Evolutionary conservation across 2,329 filamentous ascomycete genomes (phyloP).

Genomic region (Hawksworthiomyces lignivorus): DNA sequence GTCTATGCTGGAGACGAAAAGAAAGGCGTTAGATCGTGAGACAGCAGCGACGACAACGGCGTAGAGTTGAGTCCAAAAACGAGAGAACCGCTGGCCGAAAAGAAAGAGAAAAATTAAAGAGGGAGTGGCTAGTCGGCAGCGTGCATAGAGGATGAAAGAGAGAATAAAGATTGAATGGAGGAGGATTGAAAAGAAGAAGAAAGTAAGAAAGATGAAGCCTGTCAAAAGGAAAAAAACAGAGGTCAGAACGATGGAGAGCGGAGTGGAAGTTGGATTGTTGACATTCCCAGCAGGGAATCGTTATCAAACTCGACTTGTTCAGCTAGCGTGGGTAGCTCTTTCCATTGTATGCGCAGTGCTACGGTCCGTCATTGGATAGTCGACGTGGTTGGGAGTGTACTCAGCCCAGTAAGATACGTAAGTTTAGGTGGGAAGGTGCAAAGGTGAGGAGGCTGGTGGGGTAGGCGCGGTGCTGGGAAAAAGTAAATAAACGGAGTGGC

Average conservation of each 20-base stretch:
- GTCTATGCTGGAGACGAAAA: no score
- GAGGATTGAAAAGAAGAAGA: not conserved
- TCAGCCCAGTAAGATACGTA: not conserved
- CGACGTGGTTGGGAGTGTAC: slow-evolving; percentile 6
- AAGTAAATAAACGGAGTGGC: slow-evolving; percentile 10
- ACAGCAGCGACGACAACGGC: no score
- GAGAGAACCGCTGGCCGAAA: no score
- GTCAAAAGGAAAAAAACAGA: not conserved
- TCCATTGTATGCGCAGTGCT: slow-evolving; percentile 3
- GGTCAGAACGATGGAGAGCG: not conserved
- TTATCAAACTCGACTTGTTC: no score
- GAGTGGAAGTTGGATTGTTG: slow-evolving; percentile 8
- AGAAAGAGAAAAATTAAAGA: no score
- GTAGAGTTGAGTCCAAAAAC: no score
- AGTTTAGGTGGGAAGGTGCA: not conserved
- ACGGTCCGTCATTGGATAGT: slow-evolving; percentile 6
- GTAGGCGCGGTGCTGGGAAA: slow-evolving; percentile 4
- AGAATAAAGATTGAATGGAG: no score
- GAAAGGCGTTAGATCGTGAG: no score
- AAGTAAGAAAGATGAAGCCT: not conserved
- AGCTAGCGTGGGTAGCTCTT: slow-evolving; percentile 10
- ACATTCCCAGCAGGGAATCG: no score
- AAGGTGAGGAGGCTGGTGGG: slow-evolving; percentile 10
- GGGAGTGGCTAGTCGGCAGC: no score
- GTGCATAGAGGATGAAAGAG: no score